These are phyloP conservation scores for Vachellia pachyceras DNA, from an alignment of 306 rosid species.

Conservation along the genomic window DNA sequence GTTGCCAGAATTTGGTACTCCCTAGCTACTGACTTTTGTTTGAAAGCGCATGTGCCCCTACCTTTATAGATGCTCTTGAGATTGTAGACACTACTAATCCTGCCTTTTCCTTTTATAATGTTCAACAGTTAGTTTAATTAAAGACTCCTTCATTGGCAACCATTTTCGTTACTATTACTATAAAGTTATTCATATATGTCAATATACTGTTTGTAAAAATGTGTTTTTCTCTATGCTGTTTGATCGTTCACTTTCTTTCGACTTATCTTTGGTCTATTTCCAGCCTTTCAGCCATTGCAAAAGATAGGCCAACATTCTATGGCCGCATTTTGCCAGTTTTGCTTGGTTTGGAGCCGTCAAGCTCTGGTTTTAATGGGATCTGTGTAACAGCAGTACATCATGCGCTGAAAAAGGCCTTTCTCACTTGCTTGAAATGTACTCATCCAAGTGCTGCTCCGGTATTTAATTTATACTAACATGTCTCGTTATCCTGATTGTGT, in stretches of 20 bases:
- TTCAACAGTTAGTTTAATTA: background rate
- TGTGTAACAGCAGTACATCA: conserved; percentile 70
- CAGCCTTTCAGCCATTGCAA: conserved; percentile 90
- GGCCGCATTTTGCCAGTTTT: conserved; percentile 93
- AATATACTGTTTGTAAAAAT: conserved; percentile 32
- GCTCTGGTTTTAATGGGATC: conserved; percentile 67
- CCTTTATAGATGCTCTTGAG: background rate
- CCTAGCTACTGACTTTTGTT: conserved; percentile 26
- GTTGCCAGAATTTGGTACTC: background rate
- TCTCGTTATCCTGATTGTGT: conserved; percentile 37
- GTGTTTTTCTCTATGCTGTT: conserved; percentile 1
- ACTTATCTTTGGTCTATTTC: conserved; percentile 41
- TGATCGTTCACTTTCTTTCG: conserved; percentile 26
- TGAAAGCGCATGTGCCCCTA: conserved; percentile 18
- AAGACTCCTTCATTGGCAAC: conserved; percentile 10
- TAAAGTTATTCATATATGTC: conserved; percentile 19
- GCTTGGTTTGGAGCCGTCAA: conserved; percentile 86
- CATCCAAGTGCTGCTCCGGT: conserved; percentile 98
- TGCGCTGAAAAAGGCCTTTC: conserved; percentile 84
- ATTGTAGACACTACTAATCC: background rate
- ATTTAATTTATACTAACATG: conserved; percentile 43
- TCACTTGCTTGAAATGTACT: conserved; percentile 82
- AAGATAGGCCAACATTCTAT: conserved; percentile 88
- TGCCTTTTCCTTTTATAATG: conserved; percentile 21
- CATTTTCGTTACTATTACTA: conserved; percentile 5